Percentiles rank a stretch among this genome's conserved stretches.
Evolutionary conservation across 768 basidiomycete species (phyloP).

Genomic region (Filobasidium wieringae): DNA sequence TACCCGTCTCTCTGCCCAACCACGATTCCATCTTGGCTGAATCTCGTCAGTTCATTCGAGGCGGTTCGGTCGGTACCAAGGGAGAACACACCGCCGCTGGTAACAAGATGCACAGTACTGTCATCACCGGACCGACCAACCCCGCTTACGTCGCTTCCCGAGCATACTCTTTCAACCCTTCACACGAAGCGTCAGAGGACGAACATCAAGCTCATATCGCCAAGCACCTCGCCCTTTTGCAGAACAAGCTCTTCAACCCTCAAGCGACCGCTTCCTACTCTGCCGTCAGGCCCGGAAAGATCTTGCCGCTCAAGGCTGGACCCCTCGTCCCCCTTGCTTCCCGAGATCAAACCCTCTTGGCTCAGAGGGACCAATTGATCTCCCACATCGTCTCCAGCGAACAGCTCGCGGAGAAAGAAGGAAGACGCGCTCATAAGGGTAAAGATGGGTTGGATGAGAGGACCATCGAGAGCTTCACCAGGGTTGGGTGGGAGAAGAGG

Average conservation of each 20-base stretch:
- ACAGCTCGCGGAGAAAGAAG: background rate
- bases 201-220: slow-evolving; percentile 3
- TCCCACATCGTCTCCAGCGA: slow-evolving; percentile 6
- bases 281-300: slow-evolving; percentile 1
- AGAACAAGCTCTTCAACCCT: slow-evolving; percentile 5
- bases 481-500: slow-evolving; percentile 21
- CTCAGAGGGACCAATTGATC: slow-evolving; percentile 22
- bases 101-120: background rate
- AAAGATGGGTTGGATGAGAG: background rate
- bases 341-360: slow-evolving; percentile 3
- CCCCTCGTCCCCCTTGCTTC: background rate
- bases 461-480: slow-evolving; percentile 17
- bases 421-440: background rate
- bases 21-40: background rate
- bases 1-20: slow-evolving; percentile 2
- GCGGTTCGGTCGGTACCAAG: background rate
- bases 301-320: slow-evolving; percentile 1
- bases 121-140: background rate
- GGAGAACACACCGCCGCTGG: background rate
- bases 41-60: background rate
- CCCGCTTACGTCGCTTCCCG: slow-evolving; percentile 10
- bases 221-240: slow-evolving; percentile 11
- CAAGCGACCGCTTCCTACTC: background rate
- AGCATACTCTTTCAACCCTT: slow-evolving; percentile 9
- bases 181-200: slow-evolving; percentile 2